Conservation (phyloP, 495 filamentous ascomycete genomes). For the Usnea hakonensis region DNA sequence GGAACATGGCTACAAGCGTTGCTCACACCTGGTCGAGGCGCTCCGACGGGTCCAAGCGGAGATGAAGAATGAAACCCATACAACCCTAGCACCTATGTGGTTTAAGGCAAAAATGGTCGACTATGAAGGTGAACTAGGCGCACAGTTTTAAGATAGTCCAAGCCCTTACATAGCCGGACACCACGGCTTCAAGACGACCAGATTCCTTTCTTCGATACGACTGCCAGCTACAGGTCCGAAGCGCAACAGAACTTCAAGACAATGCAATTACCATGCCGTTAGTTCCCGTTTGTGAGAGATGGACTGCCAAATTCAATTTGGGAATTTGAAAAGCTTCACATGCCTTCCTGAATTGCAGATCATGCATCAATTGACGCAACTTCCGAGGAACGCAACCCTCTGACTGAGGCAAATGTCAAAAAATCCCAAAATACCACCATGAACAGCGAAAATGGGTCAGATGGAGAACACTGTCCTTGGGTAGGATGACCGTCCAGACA, state of each 20-base stretch:
- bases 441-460: slow-evolving; percentile 2
- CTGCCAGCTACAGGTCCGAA: slow-evolving; percentile 4
- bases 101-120: slow-evolving; percentile 4
- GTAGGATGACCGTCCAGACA: slow-evolving; percentile 3
- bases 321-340: slow-evolving; percentile 2
- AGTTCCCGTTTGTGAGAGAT: neutral
- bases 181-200: slow-evolving; percentile 3
- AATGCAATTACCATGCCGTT: slow-evolving; percentile 4
- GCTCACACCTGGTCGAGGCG: slow-evolving; percentile 2
- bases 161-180: slow-evolving; percentile 4
- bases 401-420: slow-evolving; percentile 3
- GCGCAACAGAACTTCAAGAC: neutral
- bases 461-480: slow-evolving; percentile 1
- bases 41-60: slow-evolving; percentile 5
- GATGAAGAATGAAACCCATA: slow-evolving; percentile 4
- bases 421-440: slow-evolving; percentile 2
- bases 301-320: slow-evolving; percentile 4
- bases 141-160: slow-evolving; percentile 2
- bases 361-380: slow-evolving; percentile 4
- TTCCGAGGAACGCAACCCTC: slow-evolving; percentile 4
- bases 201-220: slow-evolving; percentile 6
- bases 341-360: slow-evolving; percentile 3
- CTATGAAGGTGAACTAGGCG: slow-evolving; percentile 4
- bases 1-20: slow-evolving; percentile 4
- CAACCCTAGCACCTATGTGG: slow-evolving; percentile 5